Evolutionary conservation across 345 rosid genomes (phyloP).

Genomic region (Salix suchowensis): DNA sequence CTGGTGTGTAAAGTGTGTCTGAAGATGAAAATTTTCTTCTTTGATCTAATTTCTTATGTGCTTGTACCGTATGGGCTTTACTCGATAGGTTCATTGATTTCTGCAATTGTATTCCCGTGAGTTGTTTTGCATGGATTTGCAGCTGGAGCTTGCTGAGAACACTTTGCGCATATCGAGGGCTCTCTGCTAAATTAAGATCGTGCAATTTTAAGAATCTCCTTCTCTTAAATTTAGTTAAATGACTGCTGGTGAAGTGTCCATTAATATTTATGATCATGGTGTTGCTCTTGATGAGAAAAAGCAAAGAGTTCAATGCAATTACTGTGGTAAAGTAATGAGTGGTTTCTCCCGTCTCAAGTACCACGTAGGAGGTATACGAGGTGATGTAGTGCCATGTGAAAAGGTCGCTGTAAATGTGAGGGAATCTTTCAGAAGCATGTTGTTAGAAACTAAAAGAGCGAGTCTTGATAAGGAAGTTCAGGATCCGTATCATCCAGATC

Average conservation of each 20-base stretch:
- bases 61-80: no score
- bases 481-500: slow-evolving; percentile 12
- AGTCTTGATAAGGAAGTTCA: slow-evolving; percentile 12
- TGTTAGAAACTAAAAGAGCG: slow-evolving; percentile 1
- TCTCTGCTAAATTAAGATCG: neutral
- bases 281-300: slow-evolving; percentile 18
- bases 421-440: slow-evolving; percentile 21
- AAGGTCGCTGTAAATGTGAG: slow-evolving; percentile 36
- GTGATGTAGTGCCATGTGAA: slow-evolving; percentile 36
- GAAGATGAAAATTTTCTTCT: no score
- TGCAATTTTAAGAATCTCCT: neutral
- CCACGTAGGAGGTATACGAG: slow-evolving; percentile 50
- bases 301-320: slow-evolving; percentile 38
- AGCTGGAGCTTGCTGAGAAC: neutral
- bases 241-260: neutral
- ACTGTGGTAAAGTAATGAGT: slow-evolving; percentile 42
- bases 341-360: slow-evolving; percentile 27
- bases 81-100: no score
- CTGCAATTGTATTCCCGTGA: no score
- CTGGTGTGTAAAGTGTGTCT: no score
- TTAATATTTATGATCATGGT: slow-evolving; percentile 40
- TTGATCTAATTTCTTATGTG: no score
- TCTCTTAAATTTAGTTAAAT: neutral
- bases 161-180: neutral
- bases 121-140: neutral